Evolutionary conservation across 192 early-diverging fungal genomes (phyloP), one percentile per base, ranked within the genome.

Genomic region (Gryganskiella cystojenkinii): DNA sequence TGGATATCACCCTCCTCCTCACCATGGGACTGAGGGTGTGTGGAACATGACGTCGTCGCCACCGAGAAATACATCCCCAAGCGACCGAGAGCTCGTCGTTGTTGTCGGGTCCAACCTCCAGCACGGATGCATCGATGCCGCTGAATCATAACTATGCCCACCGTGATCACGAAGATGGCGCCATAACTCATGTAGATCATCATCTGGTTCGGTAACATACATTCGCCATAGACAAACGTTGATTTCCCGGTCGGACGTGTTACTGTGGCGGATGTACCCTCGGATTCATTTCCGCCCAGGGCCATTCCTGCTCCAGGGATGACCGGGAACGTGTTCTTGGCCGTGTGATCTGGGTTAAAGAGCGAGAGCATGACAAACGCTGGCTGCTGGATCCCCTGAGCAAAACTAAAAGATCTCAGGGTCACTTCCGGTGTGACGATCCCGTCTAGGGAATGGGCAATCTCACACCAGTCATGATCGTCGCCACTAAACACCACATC

Each of bases 401-500:
- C 86, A 89, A 90, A 89, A 59, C 88, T 90, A 65, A 92, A 90
- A 0, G 90, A 85, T 4, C 84, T 84, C 1, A 92, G 64, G 0
- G 90, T 90, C 20, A 89, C 84, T 59, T 80, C 68, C 0, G 69
- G 68, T 2, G 53, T 53, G 1, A 61, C 15, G 13, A 10, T 50
- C 4, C 30, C 56, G 33, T 62, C 52, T 24, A 49, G 22, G 1
- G 33, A n/a, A 50, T 94, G 92, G 1, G 72, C 35, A 3, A 92
- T 67, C 46, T 84, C 85, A 71, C 97, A 99, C 61, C 91, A 92
- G 66, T 99, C 97, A 59, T 99, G 97, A 72, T 99, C 95, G 67
- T 99, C 95, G 20, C 95, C 97, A 66, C 92, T 94, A 47, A 97
- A 92, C 3, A 96, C 84, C 2, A 92, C 79, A 0, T 71, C 65